Evolutionary conservation across 768 basidiomycete genomes (phyloP).

Genomic region (Russula virescens): DNA sequence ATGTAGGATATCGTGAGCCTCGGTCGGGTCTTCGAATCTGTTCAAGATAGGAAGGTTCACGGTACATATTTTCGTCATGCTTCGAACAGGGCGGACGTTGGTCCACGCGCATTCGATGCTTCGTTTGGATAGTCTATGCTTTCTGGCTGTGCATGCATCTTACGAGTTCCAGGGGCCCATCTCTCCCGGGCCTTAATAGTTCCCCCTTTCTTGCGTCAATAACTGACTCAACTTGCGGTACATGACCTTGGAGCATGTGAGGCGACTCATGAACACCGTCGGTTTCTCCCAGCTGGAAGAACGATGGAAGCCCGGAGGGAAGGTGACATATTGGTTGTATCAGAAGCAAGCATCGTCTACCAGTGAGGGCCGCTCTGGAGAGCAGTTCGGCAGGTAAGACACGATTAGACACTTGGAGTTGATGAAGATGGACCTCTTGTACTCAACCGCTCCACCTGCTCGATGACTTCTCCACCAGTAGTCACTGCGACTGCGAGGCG

Average conservation of each 20-base stretch:
- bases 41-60: constrained; percentile 66
- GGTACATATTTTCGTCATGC: constrained; percentile 40
- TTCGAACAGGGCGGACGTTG: constrained; percentile 60
- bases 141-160: constrained; percentile 75
- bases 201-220: constrained; percentile 76
- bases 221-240: constrained; percentile 95
- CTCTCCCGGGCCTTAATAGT: constrained; percentile 35
- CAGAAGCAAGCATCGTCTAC: constrained; percentile 35
- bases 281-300: constrained; percentile 59
- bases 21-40: constrained; percentile 87
- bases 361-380: constrained; percentile 18
- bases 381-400: constrained; percentile 46
- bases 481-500: no score
- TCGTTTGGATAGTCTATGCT: constrained; percentile 50
- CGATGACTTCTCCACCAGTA: no score
- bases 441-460: no score
- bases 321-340: constrained; percentile 86
- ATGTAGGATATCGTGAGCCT: constrained; percentile 80
- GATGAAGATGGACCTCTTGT: no score
- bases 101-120: constrained; percentile 53
- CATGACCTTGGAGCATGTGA: constrained; percentile 54
- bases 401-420: no score
- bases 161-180: constrained; percentile 28
- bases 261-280: constrained; percentile 49
- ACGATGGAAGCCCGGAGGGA: constrained; percentile 64